These are phyloP conservation scores for Zea luxurians DNA, from an alignment of 176 grass and related monocot species.

Conservation along the genomic window DNA sequence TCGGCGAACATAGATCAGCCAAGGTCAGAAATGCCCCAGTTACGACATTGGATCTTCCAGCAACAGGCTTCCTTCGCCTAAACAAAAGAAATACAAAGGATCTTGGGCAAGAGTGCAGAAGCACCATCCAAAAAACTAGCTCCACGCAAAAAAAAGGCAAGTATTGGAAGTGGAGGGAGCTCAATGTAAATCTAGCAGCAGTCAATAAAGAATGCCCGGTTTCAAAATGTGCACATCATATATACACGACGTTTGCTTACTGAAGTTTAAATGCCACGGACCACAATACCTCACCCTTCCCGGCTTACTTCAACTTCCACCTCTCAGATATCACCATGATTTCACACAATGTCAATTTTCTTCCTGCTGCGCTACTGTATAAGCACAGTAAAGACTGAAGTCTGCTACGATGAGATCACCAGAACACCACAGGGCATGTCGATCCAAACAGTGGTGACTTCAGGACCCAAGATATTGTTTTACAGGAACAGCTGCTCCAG, in stretches of 20 bases:
- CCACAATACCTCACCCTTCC: neutral
- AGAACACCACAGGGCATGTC: neutral
- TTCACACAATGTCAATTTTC: neutral
- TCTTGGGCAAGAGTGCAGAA: no score
- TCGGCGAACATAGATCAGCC: neutral
- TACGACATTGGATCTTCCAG: neutral
- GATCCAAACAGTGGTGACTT: neutral
- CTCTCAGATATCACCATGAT: neutral
- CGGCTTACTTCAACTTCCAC: neutral
- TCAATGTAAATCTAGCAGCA: neutral
- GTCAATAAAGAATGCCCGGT: neutral
- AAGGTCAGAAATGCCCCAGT: neutral
- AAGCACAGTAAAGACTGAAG: neutral
- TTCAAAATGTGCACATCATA: slow-evolving; percentile 30
- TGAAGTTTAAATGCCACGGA: slow-evolving; percentile 8
- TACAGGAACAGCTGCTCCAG: neutral
- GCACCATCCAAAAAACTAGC: neutral
- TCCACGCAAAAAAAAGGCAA: neutral
- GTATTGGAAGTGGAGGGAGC: neutral
- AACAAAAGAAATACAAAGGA: no score
- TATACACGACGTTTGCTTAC: slow-evolving; percentile 31
- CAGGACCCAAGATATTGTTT: slow-evolving; percentile 32
- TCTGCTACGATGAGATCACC: neutral
- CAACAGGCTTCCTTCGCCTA: neutral
- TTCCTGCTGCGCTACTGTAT: neutral